Percentiles rank a stretch among this genome's conserved stretches.
Evolutionary conservation across 192 early-diverging fungal genomes (phyloP).

Genomic region (Spizellomyces punctatus): DNA sequence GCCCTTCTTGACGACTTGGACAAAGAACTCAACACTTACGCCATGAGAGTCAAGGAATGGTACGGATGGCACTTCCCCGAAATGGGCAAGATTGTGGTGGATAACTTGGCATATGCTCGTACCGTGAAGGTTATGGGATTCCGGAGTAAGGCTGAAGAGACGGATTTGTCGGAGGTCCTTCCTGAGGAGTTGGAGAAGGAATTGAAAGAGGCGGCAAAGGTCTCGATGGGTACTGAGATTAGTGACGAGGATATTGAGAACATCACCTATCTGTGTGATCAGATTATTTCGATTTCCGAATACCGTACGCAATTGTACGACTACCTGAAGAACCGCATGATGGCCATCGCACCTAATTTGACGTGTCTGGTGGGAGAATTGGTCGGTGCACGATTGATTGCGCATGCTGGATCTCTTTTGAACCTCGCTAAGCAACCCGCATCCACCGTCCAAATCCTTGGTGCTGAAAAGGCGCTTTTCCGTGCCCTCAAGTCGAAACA

Average conservation of each 20-base stretch:
- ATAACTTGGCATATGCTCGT: conserved; percentile 94
- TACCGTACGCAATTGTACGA: conserved; percentile 95
- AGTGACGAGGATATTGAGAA: conserved; percentile 96
- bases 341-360: conserved; percentile 58
- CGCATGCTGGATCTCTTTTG: conserved; percentile 94
- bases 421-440: conserved; percentile 98
- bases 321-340: conserved; percentile 98
- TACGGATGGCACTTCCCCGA: conserved; percentile 99
- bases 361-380: conserved; percentile 93
- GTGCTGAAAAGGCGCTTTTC: conserved; percentile 99
- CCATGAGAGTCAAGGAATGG: conserved; percentile 99
- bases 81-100: conserved; percentile 93
- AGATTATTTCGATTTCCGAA: conserved; percentile 93
- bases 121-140: conserved; percentile 89
- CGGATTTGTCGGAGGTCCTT: conserved; percentile 80
- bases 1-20: conserved; percentile 95
- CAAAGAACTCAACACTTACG: conserved; percentile 98
- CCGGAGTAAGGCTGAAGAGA: conserved; percentile 77
- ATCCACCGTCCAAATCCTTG: conserved; percentile 96
- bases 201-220: conserved; percentile 95
- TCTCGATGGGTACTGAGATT: conserved; percentile 99
- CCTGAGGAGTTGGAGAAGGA: conserved; percentile 91
- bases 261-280: conserved; percentile 91
- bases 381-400: conserved; percentile 95
- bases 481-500: conserved; percentile 95